A percentile compares a stretch with the other conserved stretches of the same genome.
Conservation (phyloP, 164 flowering plant genomes). For the Hamamelis virginiana region DNA sequence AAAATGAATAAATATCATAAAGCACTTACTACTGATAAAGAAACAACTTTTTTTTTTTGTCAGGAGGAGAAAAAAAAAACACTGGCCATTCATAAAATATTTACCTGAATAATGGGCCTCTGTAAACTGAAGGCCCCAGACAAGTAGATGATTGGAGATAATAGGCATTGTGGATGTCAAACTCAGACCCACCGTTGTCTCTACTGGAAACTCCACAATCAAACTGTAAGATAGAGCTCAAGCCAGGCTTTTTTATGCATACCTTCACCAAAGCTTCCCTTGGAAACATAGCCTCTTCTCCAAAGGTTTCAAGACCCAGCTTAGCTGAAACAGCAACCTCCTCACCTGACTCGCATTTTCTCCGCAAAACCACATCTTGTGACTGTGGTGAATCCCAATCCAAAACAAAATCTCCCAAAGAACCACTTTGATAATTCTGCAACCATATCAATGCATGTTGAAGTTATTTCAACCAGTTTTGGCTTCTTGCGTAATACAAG, state of each 20-base stretch:
- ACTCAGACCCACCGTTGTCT: slow-evolving; percentile 28
- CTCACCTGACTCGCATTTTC: slow-evolving; percentile 59
- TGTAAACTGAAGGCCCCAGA: slow-evolving; percentile 41
- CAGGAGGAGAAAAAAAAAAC: no score
- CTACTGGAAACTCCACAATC: slow-evolving; percentile 49
- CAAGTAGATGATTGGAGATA: slow-evolving; percentile 35
- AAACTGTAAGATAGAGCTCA: slow-evolving; percentile 71
- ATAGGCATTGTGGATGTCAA: slow-evolving; percentile 41
- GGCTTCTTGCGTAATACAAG: no score
- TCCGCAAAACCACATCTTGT: slow-evolving; percentile 67
- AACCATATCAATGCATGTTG: background rate
- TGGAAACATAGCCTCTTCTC: slow-evolving; percentile 29
- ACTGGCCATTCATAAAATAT: background rate
- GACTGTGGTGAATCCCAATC: slow-evolving; percentile 57
- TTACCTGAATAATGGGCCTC: slow-evolving; percentile 69
- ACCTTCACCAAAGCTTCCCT: slow-evolving; percentile 69
- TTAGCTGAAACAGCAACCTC: slow-evolving; percentile 79
- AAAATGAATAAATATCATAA: background rate
- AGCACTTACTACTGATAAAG: no score
- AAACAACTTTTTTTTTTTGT: no score
- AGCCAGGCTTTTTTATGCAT: slow-evolving; percentile 65
- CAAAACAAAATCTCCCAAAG: slow-evolving; percentile 53
- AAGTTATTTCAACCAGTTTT: no score
- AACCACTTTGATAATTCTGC: slow-evolving; percentile 37
- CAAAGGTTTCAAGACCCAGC: slow-evolving; percentile 30